Evolutionary conservation across 257 asterid genomes (phyloP).

Genomic region (Fraxinus cuspidata): DNA sequence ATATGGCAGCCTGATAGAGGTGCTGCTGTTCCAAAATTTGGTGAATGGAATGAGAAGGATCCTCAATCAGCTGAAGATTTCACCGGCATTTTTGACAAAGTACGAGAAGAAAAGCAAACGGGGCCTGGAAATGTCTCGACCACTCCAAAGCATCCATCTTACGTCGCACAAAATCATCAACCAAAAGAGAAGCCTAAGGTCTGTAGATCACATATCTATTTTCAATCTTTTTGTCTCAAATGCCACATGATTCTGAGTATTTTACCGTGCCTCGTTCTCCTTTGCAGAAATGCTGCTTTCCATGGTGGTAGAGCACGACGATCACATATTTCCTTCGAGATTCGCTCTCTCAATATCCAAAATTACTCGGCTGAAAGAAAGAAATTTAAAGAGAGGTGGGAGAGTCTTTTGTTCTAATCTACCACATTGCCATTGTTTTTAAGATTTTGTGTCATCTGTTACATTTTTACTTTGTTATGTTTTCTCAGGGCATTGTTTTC

Average conservation of each 20-base stretch:
- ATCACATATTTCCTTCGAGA: neutral
- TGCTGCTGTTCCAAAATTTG: conserved; percentile 84
- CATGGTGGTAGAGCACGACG: conserved; percentile 39
- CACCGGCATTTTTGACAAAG: conserved; percentile 66
- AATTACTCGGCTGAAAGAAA: neutral
- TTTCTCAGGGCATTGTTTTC: neutral
- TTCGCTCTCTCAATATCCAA: neutral
- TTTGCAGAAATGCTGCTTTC: conserved; percentile 50
- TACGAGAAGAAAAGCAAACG: conserved; percentile 54
- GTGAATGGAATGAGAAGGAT: conserved; percentile 77
- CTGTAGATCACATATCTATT: neutral
- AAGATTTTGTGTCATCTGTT: neutral
- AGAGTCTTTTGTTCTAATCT: neutral
- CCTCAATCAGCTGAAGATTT: conserved; percentile 78
- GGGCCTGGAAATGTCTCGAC: conserved; percentile 43
- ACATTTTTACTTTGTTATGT: too few species aligned
- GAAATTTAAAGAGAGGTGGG: neutral
- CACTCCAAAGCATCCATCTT: conserved; percentile 44
- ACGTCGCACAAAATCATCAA: conserved; percentile 27
- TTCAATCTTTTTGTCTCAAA: neutral
- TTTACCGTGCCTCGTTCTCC: neutral
- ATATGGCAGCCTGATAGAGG: conserved; percentile 65
- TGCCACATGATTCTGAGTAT: neutral
- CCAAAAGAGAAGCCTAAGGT: conserved; percentile 44
- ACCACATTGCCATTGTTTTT: neutral